Conservation (phyloP, 1,139 yeast genomes). For the Geotrichum bryndzae region DNA sequence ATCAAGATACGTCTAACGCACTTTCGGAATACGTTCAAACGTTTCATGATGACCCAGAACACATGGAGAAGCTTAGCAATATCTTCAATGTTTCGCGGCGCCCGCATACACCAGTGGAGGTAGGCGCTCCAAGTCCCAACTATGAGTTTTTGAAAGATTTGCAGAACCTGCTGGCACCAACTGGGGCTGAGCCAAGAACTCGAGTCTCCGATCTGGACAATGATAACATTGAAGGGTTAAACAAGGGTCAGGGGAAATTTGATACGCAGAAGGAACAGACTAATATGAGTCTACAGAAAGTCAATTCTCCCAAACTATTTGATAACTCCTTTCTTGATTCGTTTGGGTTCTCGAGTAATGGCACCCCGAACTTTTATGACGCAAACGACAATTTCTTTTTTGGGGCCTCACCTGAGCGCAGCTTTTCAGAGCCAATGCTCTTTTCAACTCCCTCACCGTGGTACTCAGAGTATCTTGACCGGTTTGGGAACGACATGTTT, state of each 20-base stretch:
- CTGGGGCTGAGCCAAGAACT: not conserved
- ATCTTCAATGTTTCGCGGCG: not conserved
- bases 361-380: not conserved
- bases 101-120: not conserved
- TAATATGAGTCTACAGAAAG: not conserved
- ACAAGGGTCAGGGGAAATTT: not conserved
- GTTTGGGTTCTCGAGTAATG: not conserved
- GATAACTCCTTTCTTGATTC: not conserved
- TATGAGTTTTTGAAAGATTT: not conserved
- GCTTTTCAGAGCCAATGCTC: not conserved
- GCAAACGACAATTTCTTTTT: not conserved
- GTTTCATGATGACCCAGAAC: not conserved
- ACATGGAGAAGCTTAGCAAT: not conserved
- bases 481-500: constrained; percentile 46
- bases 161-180: not conserved
- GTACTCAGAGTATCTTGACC: constrained; percentile 34
- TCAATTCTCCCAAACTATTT: not conserved
- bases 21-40: not conserved
- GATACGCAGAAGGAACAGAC: not conserved
- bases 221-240: not conserved
- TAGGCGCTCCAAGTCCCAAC: not conserved
- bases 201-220: not conserved
- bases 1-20: not conserved
- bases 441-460: constrained; percentile 16
- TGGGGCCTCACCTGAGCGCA: not conserved